A percentile compares a stretch with the other conserved stretches of the same genome.
Evolutionary conservation across 768 basidiomycete species (phyloP).

Genomic region (Rhizopogon rudus): DNA sequence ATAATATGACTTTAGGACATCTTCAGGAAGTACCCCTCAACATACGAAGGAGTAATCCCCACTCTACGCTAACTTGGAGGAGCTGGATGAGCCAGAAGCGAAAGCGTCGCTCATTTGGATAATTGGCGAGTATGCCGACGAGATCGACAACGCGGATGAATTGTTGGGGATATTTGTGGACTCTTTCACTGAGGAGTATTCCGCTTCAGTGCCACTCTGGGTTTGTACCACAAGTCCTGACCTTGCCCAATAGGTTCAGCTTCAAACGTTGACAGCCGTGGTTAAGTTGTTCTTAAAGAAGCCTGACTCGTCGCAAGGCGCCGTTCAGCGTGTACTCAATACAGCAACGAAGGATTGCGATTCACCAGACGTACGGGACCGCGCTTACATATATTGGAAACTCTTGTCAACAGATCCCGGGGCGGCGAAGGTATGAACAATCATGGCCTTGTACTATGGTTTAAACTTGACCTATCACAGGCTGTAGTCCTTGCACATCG

Average conservation of each 20-base stretch:
- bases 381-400: constrained; percentile 98
- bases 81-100: constrained; percentile 96
- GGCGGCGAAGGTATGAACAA: constrained; percentile 60
- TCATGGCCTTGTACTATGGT: constrained; percentile 10
- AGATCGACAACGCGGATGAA: constrained; percentile 94
- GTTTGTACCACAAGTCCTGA: neutral
- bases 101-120: constrained; percentile 99
- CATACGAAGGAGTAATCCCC: constrained; percentile 96
- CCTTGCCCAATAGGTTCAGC: constrained; percentile 47
- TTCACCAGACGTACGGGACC: constrained; percentile 92
- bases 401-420: constrained; percentile 90
- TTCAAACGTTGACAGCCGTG: constrained; percentile 87
- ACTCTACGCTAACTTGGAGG: constrained; percentile 89
- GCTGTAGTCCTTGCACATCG: constrained; percentile 82
- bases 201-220: neutral
- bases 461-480: too few relatives aligned
- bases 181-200: constrained; percentile 86
- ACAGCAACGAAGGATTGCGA: too few relatives aligned
- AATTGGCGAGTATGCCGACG: constrained; percentile 76
- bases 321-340: too few relatives aligned
- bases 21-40: constrained; percentile 39
- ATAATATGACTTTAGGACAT: too few relatives aligned
- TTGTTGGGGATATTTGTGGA: constrained; percentile 88
- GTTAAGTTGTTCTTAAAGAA: constrained; percentile 96
- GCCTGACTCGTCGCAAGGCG: constrained; percentile 89